Evolutionary conservation across 129 eudicot species (phyloP).

Genomic region (Chrysanthemum seticuspe): DNA sequence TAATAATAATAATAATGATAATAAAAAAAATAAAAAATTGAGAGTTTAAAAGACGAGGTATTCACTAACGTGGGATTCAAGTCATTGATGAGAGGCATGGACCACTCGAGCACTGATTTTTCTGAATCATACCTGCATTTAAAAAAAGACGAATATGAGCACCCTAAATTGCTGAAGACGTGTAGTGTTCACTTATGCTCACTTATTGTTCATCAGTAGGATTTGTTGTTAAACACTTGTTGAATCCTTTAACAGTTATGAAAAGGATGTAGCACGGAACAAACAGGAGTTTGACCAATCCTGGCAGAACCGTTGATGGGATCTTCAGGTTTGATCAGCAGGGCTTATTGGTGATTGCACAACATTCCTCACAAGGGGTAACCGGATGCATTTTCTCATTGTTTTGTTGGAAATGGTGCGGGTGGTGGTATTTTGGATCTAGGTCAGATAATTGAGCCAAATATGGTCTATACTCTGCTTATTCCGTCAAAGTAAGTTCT

Average conservation of each 20-base stretch:
- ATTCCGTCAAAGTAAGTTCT: slow-evolving; percentile 79
- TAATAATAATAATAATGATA: too few relatives aligned
- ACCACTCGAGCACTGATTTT: slow-evolving; percentile 85
- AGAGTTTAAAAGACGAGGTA: background rate
- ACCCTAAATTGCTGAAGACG: background rate
- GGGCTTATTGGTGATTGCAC: slow-evolving; percentile 81
- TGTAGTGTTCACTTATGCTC: background rate
- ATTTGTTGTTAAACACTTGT: background rate
- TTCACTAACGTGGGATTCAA: slow-evolving; percentile 76
- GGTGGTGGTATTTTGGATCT: slow-evolving; percentile 96
- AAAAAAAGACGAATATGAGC: background rate
- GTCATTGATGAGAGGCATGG: slow-evolving; percentile 35
- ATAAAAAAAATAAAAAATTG: background rate
- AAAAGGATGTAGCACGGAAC: slow-evolving; percentile 38
- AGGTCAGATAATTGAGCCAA: slow-evolving; percentile 87
- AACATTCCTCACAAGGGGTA: slow-evolving; percentile 76
- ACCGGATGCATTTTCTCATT: slow-evolving; percentile 83
- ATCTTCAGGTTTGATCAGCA: slow-evolving; percentile 95
- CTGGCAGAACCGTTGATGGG: slow-evolving; percentile 93
- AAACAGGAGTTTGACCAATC: slow-evolving; percentile 75
- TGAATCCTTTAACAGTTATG: too few relatives aligned
- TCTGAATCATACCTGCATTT: slow-evolving; percentile 74
- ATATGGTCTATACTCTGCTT: slow-evolving; percentile 84
- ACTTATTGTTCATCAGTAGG: background rate
- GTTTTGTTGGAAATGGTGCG: slow-evolving; percentile 68